Percentiles rank a stretch among this genome's conserved stretches.
Evolutionary conservation across 495 filamentous ascomycete species (phyloP).

Genomic region (Penicillium samsonianum): DNA sequence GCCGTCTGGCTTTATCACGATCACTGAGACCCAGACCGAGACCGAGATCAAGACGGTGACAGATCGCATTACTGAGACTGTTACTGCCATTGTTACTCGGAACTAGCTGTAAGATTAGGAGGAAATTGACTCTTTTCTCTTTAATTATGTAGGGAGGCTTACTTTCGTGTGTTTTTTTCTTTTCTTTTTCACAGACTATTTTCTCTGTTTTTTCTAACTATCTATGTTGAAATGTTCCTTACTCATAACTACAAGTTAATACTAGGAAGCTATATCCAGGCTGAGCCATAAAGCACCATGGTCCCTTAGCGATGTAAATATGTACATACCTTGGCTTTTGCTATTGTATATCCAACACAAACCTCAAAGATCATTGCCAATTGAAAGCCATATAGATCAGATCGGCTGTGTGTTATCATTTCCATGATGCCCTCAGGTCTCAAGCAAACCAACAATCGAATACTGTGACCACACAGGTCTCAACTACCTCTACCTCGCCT

Average conservation of each 20-base stretch:
- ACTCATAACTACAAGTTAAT: background rate
- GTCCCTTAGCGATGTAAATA: background rate
- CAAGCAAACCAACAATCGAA: too few relatives aligned
- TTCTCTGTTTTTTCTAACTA: background rate
- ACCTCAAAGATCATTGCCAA: background rate
- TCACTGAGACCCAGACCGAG: constrained; percentile 15
- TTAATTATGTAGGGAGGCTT: background rate
- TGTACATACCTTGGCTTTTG: background rate
- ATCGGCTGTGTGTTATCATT: too few relatives aligned
- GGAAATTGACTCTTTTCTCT: background rate
- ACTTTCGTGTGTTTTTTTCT: background rate
- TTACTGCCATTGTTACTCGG: constrained; percentile 20
- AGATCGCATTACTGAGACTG: constrained; percentile 19
- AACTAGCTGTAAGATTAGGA: background rate
- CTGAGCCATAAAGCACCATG: background rate
- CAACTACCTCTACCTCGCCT: constrained; percentile 43
- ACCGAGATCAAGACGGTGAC: constrained; percentile 18
- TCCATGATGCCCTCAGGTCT: too few relatives aligned
- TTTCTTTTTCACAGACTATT: background rate
- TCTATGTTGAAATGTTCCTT: background rate
- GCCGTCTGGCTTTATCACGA: constrained; percentile 9
- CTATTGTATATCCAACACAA: background rate
- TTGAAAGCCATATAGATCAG: background rate
- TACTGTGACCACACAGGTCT: background rate
- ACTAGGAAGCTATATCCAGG: background rate